Base-by-base conservation (phyloP, 768 basidiomycete species). In the Boletus insuetus region DNA sequence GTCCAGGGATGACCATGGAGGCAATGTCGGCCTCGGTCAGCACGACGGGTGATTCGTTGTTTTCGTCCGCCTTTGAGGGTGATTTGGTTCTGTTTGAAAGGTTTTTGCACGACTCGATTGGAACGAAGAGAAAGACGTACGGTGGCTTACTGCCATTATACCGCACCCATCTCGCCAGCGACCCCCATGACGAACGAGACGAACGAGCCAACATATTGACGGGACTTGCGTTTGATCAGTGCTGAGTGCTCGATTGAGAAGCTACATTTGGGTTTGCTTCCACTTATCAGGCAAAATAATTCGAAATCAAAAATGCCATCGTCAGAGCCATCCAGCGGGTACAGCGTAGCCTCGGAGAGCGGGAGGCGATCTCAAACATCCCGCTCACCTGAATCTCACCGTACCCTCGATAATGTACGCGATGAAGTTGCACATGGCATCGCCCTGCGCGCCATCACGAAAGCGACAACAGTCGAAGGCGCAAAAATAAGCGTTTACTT, bases 1-100 rank as follows among this genome's bases (percentile, higher is more conserved):
- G 85, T 0, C 88, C 87, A 61, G 83, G 83, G 10, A 88, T 73
- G 47, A 87, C 68, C 31, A 78, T 78, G 22, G 86, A 75, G 10
- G 86, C 80, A 49, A 69, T 68, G 45, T 72, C 65, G n/a, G 68
- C 63, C 51, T 80, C 79, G 24, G 74, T 66, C n/a, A 71, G 51
- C 32, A 65, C 60, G 43, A 60, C 50, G 0, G 54, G 61, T 26
- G 26, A n/a, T 9, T 35, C 43, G 22, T 55, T 31, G 8, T 51
- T 47, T n/a, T n/a, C 55, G 26, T 51, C 42, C 6, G 57, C 19
- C 20, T 37, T 50, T n/a, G 54, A 24, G 16, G 52, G 49, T 50
- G 56, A n/a, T 17, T 38, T 22, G 2, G 53, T 20, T 37, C 63
- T 61, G 47, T 47, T 29, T 17, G 17, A 32, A 17, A 17, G 3